Evolutionary conservation across 306 rosid species (phyloP).

Genomic region (Prunus padus): DNA sequence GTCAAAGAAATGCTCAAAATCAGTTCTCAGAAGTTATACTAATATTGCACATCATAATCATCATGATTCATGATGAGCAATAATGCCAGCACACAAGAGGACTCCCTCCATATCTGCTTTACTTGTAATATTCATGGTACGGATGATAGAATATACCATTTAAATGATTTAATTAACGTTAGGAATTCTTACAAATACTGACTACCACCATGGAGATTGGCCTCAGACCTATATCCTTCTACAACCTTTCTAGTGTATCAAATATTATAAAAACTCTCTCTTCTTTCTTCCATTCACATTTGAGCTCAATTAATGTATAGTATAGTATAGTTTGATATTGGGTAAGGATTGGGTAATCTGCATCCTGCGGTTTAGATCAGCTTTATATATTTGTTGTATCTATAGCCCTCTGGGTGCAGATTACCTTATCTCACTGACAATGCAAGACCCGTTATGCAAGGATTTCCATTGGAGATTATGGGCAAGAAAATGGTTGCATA

Average conservation of each 20-base stretch:
- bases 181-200: neutral
- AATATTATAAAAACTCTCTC: too few species aligned
- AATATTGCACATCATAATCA: neutral
- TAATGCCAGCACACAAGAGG: too few species aligned
- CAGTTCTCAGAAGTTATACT: too few species aligned
- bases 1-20: neutral
- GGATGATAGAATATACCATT: neutral
- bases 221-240: neutral
- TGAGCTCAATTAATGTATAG: neutral
- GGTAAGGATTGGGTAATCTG: conserved; percentile 16
- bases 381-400: too few species aligned
- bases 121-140: neutral
- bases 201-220: neutral
- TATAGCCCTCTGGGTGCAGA: neutral
- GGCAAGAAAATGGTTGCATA: neutral
- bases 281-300: neutral
- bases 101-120: too few species aligned
- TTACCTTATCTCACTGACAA: neutral
- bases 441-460: neutral
- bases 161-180: neutral
- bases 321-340: neutral
- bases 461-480: neutral
- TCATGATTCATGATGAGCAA: neutral
- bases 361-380: conserved; percentile 5
- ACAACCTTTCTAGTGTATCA: too few species aligned